Evolutionary conservation across 129 eudicot genomes (phyloP), one percentile per base, ranked within the genome.

Genomic region (Kitagawia praeruptora): DNA sequence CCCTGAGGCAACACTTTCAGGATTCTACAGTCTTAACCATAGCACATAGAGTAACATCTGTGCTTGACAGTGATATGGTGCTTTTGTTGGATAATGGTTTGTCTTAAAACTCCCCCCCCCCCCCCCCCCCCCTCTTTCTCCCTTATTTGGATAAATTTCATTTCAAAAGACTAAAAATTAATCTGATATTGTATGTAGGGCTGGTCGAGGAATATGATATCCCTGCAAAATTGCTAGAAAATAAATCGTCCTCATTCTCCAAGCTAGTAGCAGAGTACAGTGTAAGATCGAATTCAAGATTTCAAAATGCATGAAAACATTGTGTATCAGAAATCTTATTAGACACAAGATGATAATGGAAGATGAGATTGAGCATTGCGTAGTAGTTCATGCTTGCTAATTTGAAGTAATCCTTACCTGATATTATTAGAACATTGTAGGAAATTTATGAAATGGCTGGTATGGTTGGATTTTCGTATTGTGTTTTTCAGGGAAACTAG

Each of bases 21-120:
- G 90, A 84, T 82, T 92, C 91, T 0, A 94, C 97, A 5, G 89
- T 94, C 47, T 83, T 94, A 76, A 87, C 91, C 21, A 88, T 94
- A 63, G 98, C 97, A 3, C 97, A 94, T 69, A 71, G 98, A 79
- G 88, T 94, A 67, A 94, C 98, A 15, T 91, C 97, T 53, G 93
- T 94, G 63, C 84, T 94, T 31, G 91, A 92, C 42, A 87, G 91
- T 76, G 90, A 92, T 83, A 88, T 90, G 92, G 91, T 94, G 82
- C 75, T 92, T 27, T 77, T 94, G 69, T 73, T 94, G 75, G 90
- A 91, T 64, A 78, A 90, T 44, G 98, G 97, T 92, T 81, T 16
- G 82, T 81, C 41, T 31, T 3, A 0, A 2, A 25, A 12, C 2
- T 45, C 34, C 34, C 34, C 34, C 34, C 34, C 1, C 34, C 34